phyloP scores from a whole-genome alignment of 1,284 basidiomycete genomes.

The Phellopilus nigrolimitatus region DNA sequence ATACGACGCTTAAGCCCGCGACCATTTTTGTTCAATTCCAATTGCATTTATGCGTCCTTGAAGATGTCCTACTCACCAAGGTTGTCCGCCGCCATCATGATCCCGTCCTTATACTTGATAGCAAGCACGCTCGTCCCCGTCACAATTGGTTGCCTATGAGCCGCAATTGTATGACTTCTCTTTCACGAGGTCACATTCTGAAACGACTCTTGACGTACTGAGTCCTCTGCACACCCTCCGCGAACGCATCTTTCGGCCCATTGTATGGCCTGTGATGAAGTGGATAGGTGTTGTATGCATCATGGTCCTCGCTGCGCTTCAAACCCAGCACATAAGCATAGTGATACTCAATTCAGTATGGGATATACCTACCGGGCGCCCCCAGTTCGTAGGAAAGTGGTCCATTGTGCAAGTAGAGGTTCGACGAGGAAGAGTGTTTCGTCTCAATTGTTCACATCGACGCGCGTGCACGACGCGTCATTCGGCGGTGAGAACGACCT shows the following conservation, averaged over 20 bases:
- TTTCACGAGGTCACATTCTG: neutral
- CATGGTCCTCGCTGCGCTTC: conserved; percentile 67
- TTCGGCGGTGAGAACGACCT: neutral
- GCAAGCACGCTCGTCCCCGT: conserved; percentile 96
- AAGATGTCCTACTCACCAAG: conserved; percentile 56
- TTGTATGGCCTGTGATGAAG: conserved; percentile 55
- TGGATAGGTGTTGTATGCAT: conserved; percentile 71
- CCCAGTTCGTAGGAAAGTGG: conserved; percentile 79
- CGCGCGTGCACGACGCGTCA: conserved; percentile 16
- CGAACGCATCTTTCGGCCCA: conserved; percentile 50
- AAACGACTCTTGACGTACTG: conserved; percentile 46
- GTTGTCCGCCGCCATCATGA: conserved; percentile 99
- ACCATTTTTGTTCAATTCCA: neutral
- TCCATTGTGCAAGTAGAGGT: conserved; percentile 46
- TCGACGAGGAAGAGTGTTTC: neutral
- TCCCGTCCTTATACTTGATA: conserved; percentile 91
- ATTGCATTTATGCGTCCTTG: conserved; percentile 19
- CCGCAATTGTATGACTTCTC: conserved; percentile 1
- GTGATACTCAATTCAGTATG: neutral
- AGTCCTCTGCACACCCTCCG: conserved; percentile 66
- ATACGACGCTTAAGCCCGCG: conserved; percentile 86
- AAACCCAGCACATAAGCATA: conserved; percentile 9
- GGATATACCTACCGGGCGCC: conserved; percentile 56
- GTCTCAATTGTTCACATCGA: conserved; percentile 1
- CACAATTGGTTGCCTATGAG: conserved; percentile 85